Evolutionary conservation across 2,329 filamentous ascomycete genomes (phyloP).

Genomic region (Ambrosiella cleistominuta): DNA sequence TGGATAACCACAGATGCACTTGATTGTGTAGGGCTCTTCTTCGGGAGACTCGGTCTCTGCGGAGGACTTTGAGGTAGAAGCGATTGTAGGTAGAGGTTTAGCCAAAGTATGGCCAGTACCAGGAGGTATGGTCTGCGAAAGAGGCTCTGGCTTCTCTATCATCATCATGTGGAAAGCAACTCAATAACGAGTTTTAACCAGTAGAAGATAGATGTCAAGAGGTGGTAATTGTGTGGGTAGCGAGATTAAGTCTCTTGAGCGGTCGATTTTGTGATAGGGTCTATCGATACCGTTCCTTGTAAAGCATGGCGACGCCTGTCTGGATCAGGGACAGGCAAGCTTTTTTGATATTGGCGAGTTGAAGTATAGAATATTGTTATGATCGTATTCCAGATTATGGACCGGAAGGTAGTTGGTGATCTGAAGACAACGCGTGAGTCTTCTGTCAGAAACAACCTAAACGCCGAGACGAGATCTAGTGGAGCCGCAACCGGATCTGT

Average conservation of each 20-base stretch:
- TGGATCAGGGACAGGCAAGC: neutral
- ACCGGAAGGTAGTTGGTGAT: neutral
- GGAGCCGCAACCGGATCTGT: neutral
- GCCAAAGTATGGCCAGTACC: conserved; percentile 32
- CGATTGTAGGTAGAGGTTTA: conserved; percentile 21
- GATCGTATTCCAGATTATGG: neutral
- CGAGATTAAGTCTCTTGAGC: conserved; percentile 15
- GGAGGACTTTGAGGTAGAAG: conserved; percentile 21
- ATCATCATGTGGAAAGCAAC: conserved; percentile 33
- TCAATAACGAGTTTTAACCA: neutral
- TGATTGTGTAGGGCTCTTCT: conserved; percentile 84
- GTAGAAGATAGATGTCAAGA: too few species aligned
- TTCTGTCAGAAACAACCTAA: neutral
- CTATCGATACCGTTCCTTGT: conserved; percentile 7
- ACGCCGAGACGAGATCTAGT: neutral
- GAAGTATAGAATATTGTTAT: neutral
- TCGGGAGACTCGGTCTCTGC: conserved; percentile 20
- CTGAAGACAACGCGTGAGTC: neutral
- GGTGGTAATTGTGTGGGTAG: conserved; percentile 16
- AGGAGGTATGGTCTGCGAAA: conserved; percentile 36
- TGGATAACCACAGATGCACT: conserved; percentile 85
- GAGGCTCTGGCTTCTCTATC: conserved; percentile 39
- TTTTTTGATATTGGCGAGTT: neutral
- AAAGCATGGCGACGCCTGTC: conserved; percentile 39
- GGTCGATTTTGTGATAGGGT: neutral